Conservation (phyloP, 208 protist species). For the Trichomonas gallinae region DNA sequence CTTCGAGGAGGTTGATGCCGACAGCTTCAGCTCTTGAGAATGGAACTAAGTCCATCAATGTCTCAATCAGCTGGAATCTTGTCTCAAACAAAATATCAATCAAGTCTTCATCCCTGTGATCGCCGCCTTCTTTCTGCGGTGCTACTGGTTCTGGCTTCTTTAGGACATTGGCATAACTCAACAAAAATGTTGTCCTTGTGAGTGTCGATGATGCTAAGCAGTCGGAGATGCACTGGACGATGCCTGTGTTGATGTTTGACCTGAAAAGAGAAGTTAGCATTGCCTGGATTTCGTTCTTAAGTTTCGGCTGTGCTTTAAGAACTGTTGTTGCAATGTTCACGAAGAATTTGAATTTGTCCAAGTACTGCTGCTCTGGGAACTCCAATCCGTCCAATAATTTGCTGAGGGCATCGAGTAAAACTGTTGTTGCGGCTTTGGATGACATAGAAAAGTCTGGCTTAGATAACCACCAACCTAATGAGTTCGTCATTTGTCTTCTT, state of each 20-base stretch:
- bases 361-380: background rate
- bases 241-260: background rate
- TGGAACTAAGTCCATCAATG: background rate
- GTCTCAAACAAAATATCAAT: background rate
- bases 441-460: background rate
- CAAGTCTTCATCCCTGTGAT: background rate
- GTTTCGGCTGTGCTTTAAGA: background rate
- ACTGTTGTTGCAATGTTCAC: background rate
- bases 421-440: background rate
- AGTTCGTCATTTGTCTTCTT: background rate
- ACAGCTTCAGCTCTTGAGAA: background rate
- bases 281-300: background rate
- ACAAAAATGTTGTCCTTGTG: background rate
- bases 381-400: background rate
- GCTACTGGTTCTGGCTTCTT: background rate
- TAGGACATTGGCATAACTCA: background rate
- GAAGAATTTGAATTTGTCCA: background rate
- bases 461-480: background rate
- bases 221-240: background rate
- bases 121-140: background rate
- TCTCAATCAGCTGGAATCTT: background rate
- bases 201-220: background rate
- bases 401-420: background rate
- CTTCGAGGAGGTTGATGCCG: background rate
- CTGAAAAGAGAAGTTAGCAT: background rate